These are phyloP conservation scores for Westerdykella aurantiaca DNA, from an alignment of 2,329 filamentous ascomycete species.

Conservation along the genomic window DNA sequence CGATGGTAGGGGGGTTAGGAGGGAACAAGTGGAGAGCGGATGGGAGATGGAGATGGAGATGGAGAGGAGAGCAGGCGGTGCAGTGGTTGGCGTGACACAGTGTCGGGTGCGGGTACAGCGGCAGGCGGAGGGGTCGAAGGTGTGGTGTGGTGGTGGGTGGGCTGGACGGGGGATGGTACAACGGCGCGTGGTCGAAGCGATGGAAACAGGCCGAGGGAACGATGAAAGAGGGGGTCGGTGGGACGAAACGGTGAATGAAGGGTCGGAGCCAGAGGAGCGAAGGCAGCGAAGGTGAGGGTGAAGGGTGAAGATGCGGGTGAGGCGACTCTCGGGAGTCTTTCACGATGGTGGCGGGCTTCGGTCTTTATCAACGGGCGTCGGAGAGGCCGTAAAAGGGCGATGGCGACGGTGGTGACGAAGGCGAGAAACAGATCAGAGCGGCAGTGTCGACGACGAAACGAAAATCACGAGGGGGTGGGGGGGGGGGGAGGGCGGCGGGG, in stretches of 20 bases:
- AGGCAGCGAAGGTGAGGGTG: no score
- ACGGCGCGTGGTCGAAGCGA: no score
- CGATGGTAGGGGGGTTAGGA: background rate
- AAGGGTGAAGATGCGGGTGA: no score
- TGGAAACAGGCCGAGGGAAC: no score
- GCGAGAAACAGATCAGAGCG: background rate
- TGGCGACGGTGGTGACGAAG: no score
- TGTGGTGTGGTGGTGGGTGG: no score
- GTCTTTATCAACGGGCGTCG: background rate
- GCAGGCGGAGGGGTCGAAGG: background rate
- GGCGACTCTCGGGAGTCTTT: background rate
- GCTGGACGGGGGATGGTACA: no score
- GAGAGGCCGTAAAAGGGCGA: no score
- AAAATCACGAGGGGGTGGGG: background rate
- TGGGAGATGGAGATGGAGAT: background rate
- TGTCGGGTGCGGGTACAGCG: slow-evolving; percentile 1
- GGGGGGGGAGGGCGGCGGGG: background rate
- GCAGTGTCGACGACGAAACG: background rate
- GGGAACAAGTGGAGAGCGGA: background rate
- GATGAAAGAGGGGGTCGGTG: no score
- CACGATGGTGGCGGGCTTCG: background rate
- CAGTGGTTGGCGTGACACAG: background rate
- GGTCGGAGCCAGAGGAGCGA: no score
- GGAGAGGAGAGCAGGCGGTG: background rate
- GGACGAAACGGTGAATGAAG: no score